Evolutionary conservation across 768 basidiomycete species (phyloP).

Genomic region (Boletus reticulatus): DNA sequence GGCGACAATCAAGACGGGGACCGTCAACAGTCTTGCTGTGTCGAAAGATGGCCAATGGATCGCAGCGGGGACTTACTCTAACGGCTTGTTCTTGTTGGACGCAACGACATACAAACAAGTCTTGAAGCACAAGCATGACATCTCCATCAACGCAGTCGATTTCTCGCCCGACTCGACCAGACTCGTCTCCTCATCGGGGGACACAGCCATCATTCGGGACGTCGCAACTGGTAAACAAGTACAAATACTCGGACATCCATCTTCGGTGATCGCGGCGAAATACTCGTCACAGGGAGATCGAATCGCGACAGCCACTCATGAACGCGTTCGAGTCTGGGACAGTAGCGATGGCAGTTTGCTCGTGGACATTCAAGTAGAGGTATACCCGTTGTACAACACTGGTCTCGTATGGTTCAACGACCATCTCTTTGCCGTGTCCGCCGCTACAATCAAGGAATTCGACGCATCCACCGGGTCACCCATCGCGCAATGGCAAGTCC

Average conservation of each 20-base stretch:
- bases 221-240: background rate
- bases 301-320: too few relatives aligned
- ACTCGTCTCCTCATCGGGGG: background rate
- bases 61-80: background rate
- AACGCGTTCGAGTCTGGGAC: too few relatives aligned
- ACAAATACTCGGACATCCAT: too few relatives aligned
- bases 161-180: background rate
- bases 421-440: too few relatives aligned
- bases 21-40: background rate
- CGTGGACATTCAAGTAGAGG: too few relatives aligned
- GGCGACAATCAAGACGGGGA: background rate
- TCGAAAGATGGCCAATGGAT: background rate
- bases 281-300: too few relatives aligned
- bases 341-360: too few relatives aligned
- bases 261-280: too few relatives aligned
- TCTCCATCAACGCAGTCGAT: background rate
- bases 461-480: background rate
- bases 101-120: background rate
- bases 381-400: background rate
- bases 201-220: background rate
- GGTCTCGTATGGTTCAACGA: too few relatives aligned
- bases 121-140: background rate
- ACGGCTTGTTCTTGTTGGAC: background rate
- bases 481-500: background rate
- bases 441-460: too few relatives aligned